Conservation (phyloP, 2,329 filamentous ascomycete genomes). For the Coniochaeta sp. region DNA sequence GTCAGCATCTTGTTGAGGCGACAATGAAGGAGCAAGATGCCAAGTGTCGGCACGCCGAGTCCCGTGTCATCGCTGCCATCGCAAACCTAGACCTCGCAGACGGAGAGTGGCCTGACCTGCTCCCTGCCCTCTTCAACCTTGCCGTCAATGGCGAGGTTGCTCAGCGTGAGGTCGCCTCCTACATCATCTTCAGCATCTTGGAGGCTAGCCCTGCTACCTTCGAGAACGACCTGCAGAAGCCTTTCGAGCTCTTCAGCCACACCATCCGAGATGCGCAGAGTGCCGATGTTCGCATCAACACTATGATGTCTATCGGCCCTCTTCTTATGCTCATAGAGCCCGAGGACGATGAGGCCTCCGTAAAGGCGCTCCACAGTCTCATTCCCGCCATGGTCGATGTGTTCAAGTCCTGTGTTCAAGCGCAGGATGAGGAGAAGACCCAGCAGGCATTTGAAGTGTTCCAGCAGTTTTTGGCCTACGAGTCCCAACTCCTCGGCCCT, state of each 20-base stretch:
- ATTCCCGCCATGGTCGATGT: conserved; percentile 86
- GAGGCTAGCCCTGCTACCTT: conserved; percentile 84
- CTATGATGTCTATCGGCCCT: conserved; percentile 81
- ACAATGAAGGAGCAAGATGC: conserved; percentile 72
- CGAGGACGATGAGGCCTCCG: conserved; percentile 69
- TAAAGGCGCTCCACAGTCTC: conserved; percentile 70
- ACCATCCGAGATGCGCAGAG: conserved; percentile 89
- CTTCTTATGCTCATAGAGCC: conserved; percentile 81
- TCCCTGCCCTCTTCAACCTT: conserved; percentile 71
- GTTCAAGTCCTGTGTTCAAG: conserved; percentile 74
- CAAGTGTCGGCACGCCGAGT: conserved; percentile 76
- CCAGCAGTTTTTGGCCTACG: conserved; percentile 88
- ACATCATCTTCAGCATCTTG: conserved; percentile 85
- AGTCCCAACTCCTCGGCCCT: conserved; percentile 71
- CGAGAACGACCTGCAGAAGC: conserved; percentile 67
- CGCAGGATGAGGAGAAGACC: conserved; percentile 76
- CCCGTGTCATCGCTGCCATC: conserved; percentile 80
- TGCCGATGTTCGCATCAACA: conserved; percentile 89
- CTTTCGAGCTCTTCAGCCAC: conserved; percentile 76
- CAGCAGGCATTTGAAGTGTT: conserved; percentile 94
- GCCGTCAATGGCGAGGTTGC: conserved; percentile 65
- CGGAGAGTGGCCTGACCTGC: conserved; percentile 76
- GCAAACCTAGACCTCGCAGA: conserved; percentile 81
- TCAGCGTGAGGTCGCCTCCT: conserved; percentile 85
- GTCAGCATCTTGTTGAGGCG: conserved; percentile 75